phyloP scores from a whole-genome alignment of 1,139 yeast species.

The Candida sojae region DNA sequence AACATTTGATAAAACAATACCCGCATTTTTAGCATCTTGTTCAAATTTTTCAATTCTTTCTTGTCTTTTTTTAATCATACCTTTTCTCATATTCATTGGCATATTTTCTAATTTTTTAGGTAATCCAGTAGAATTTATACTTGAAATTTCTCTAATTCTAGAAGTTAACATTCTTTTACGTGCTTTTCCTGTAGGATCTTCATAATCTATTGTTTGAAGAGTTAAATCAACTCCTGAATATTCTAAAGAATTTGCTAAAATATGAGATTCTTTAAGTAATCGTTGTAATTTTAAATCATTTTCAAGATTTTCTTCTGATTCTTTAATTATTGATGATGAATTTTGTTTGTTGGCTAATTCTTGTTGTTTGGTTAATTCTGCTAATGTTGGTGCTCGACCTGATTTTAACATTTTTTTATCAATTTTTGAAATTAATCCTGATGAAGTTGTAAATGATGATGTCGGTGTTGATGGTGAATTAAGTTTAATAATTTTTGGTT shows the following conservation, averaged over 20 bases:
- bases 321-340: constrained; percentile 23
- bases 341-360: constrained; percentile 18
- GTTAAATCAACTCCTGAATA: constrained; percentile 80
- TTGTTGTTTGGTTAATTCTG: constrained; percentile 33
- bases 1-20: constrained; percentile 71
- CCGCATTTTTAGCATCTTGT: constrained; percentile 82
- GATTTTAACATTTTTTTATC: constrained; percentile 35
- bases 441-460: constrained; percentile 17
- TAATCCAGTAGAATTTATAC: constrained; percentile 46
- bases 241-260: constrained; percentile 58
- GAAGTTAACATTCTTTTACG: constrained; percentile 72
- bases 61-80: constrained; percentile 65
- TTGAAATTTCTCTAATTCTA: constrained; percentile 60
- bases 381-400: constrained; percentile 45
- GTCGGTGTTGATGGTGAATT: constrained; percentile 26
- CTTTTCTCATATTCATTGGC: constrained; percentile 88
- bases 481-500: constrained; percentile 40
- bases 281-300: constrained; percentile 86
- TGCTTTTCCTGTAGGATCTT: constrained; percentile 79
- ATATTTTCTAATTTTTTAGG: constrained; percentile 64
- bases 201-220: constrained; percentile 62
- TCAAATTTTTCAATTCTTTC: constrained; percentile 60
- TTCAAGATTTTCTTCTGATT: constrained; percentile 57
- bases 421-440: constrained; percentile 22
- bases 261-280: constrained; percentile 81